Conservation (phyloP, 805 yeast genomes). For the Candida piceae region DNA sequence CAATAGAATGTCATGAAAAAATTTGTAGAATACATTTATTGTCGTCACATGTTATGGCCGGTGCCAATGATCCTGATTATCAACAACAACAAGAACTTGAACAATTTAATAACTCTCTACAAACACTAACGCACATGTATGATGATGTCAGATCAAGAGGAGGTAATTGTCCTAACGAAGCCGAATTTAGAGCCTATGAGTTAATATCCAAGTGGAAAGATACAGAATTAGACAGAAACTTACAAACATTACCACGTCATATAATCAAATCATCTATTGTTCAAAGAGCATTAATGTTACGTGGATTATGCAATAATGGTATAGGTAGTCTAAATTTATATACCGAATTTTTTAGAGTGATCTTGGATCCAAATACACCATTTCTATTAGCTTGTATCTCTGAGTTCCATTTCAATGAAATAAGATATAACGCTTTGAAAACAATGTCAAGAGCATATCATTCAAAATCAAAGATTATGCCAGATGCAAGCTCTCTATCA, state of each 20-base stretch:
- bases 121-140: conserved; percentile 83
- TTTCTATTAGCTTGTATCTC: conserved; percentile 66
- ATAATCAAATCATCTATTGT: conserved; percentile 52
- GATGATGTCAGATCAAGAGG: conserved; percentile 71
- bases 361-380: conserved; percentile 50
- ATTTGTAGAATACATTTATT: conserved; percentile 85
- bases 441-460: conserved; percentile 65
- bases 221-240: conserved; percentile 73
- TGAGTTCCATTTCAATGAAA: conserved; percentile 76
- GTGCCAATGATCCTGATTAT: conserved; percentile 55
- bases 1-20: conserved; percentile 85
- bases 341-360: conserved; percentile 54
- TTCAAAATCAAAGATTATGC: conserved; percentile 62
- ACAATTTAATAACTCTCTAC: conserved; percentile 86
- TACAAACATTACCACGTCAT: conserved; percentile 59
- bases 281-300: conserved; percentile 65
- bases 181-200: conserved; percentile 89
- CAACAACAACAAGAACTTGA: conserved; percentile 95
- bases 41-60: conserved; percentile 82
- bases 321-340: conserved; percentile 59
- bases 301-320: conserved; percentile 64
- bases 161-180: conserved; percentile 71
- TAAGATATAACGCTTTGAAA: conserved; percentile 68
- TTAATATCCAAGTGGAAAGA: conserved; percentile 75
- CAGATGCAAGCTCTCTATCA: conserved; percentile 38